Percentiles rank a stretch among this genome's conserved stretches.
Conservation (phyloP, 805 yeast species). For the Scheffersomyces amazonensis region DNA sequence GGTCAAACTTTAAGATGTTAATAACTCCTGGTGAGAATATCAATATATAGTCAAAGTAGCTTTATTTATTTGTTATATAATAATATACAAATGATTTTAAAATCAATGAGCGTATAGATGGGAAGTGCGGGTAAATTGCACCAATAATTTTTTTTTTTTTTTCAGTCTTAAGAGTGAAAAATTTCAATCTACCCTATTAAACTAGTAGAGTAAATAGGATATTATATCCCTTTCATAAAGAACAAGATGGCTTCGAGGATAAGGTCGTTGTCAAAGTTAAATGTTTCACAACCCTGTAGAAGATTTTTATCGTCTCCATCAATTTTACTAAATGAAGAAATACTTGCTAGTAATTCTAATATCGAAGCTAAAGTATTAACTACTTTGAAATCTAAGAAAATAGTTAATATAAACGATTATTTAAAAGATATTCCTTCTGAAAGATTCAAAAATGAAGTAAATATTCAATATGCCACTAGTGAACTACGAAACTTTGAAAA, state of each 20-base stretch:
- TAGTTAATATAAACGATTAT: too few relatives aligned
- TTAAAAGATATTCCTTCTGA: not conserved
- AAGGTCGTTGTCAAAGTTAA: conserved; percentile 1
- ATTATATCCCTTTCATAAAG: too few relatives aligned
- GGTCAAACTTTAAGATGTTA: conserved; percentile 4
- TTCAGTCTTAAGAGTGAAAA: not conserved
- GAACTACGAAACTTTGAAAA: not conserved
- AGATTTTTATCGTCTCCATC: conserved; percentile 7
- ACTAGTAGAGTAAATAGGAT: too few relatives aligned
- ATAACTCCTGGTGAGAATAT: too few relatives aligned
- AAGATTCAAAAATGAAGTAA: not conserved
- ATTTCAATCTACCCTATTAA: too few relatives aligned
- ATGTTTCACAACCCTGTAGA: conserved; percentile 1
- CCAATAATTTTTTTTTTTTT: not conserved
- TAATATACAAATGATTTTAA: too few relatives aligned
- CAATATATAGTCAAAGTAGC: too few relatives aligned
- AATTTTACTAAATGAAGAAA: not conserved
- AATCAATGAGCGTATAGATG: too few relatives aligned
- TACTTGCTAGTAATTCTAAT: not conserved
- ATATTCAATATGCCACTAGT: not conserved
- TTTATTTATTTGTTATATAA: too few relatives aligned
- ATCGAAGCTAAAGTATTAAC: too few relatives aligned
- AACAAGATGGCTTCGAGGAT: conserved; percentile 2
- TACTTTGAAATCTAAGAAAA: too few relatives aligned
- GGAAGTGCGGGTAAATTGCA: not conserved